Conservation (phyloP, 148 eudicot genomes). For the Vaccinium vitisidaea region DNA sequence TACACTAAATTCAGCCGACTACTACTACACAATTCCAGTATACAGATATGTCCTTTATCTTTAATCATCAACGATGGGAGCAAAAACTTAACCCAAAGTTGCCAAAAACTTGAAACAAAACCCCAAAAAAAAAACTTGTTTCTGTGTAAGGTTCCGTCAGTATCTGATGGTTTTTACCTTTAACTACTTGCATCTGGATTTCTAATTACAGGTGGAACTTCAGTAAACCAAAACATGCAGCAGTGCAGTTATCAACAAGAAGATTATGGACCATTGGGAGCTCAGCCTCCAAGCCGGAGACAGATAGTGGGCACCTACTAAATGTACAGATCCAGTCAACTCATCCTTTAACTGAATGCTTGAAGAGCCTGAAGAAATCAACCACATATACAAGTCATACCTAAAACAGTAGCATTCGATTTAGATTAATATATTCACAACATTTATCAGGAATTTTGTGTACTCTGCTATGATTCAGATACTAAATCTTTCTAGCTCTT, state of each 20-base stretch:
- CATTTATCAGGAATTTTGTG: too few species aligned
- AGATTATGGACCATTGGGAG: conserved; percentile 30
- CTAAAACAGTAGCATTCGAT: neutral
- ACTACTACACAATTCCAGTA: conserved; percentile 6
- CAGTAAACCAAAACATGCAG: conserved; percentile 20
- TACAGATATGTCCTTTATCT: neutral
- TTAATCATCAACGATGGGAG: neutral
- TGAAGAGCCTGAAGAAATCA: conserved; percentile 65
- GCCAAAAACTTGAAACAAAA: neutral
- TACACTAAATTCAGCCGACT: neutral
- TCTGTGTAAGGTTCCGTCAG: neutral
- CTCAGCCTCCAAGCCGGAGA: conserved; percentile 43
- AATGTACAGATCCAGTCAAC: conserved; percentile 81
- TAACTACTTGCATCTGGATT: neutral
- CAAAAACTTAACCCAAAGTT: neutral
- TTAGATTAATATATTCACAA: too few species aligned
- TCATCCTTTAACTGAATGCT: conserved; percentile 80
- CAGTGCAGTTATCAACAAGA: conserved; percentile 28
- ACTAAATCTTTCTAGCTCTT: too few species aligned
- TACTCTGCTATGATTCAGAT: too few species aligned
- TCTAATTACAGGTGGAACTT: neutral
- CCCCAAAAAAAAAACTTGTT: neutral
- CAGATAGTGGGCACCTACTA: conserved; percentile 78
- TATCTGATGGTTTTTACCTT: neutral
- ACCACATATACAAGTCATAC: neutral